Base-by-base conservation (phyloP, 1,139 yeast species). In the Wickerhamomyces sp. region DNA sequence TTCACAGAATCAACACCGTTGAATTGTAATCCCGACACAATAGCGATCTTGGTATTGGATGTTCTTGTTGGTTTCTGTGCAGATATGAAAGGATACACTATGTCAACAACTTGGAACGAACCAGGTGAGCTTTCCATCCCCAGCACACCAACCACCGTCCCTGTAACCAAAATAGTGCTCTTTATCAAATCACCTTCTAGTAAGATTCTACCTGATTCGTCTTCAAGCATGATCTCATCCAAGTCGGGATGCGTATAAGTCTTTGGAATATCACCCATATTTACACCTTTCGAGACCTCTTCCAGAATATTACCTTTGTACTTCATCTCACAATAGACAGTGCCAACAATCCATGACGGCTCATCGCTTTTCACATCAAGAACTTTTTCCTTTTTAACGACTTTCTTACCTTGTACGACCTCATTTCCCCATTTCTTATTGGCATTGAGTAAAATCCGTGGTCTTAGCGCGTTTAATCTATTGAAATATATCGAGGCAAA, bases 61-160 rank as follows among this genome's bases (percentile, higher is more conserved):
- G 35, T 16, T 38, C 35, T 30, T 27, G 40, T 35, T 4, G 73
- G 67, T 27, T 54, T 55, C 54, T 83, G 94, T 0, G 78, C 78
- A 2, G 82, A 68, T 19, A 71, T 59, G 12, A 68, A 70, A 0
- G 97, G 95, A 46, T 76, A 83, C 4, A 72, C 73, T 5, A 89
- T 68, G 53, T 89, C 97, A 49, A 86, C 72, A 3, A 87, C 86
- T 44, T 84, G 87, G 57, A 93, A 89, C 8, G 82, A 69, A 3
- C 97, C 98, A 0, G 89, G 79, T 31, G 75, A 77, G 10, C 83
- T 70, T 54, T 89, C 96, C 60, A 85, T 77, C 0, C 99, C 99
- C 16, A 89, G 59, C 0, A 88, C 73, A 0, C 91, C 97, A 11
- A 88, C 75, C 1, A 89, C 81, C 16, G 81, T 73, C 2, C 99